Evolutionary conservation across 2,329 filamentous ascomycete species (phyloP), one percentile per base, ranked within the genome.

Genomic region (Chrysoporthe deuterocubensis): DNA sequence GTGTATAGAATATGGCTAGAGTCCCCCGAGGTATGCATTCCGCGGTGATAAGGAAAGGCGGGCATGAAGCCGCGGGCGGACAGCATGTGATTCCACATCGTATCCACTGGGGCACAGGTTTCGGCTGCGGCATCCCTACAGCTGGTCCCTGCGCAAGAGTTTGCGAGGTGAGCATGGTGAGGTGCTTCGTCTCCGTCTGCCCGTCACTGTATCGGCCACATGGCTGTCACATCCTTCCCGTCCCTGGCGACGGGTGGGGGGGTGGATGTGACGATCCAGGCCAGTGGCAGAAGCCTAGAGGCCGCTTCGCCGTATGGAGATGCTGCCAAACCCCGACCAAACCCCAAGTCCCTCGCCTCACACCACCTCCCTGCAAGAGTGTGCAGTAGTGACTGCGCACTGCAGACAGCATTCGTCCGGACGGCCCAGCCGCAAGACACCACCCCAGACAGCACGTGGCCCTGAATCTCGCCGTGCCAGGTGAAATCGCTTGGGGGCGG

Each of bases 361-460:
- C 52, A 58, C 62, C 43, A 58, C 44, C 56, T 44, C 54, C 43
- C 59, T 64, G 54, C 60, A 67, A 32, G 32, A 42, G 11, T 18
- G 32, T 56, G 58, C 59, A 46, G 46, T 62, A 56, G 58, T 44
- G 37, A 44, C 26, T 57, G 62, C 44, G 44, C 61, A 60, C 62
- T 54, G 46, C 58, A 44, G 43, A 32, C 60, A 37, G 46, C 32
- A 60, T 65, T 63, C 40, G 58, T 68, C 42, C 58, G 40, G 26
- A 21, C 62, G 63, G 59, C 57, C 32, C 40, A 64, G 46, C 59
- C 62, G 46, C 56, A 32, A 37, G n/a, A 44, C 52, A 63, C 62
- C 58, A 63, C 54, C 68, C 66, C 54, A 34, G 44, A 59, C 64
- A 37, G 57, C 68, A 70, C 66, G 68, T 70, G 68, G 64, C 50